Evolutionary conservation across 2,329 filamentous ascomycete species (phyloP).

Genomic region (Penicillium concentricum): DNA sequence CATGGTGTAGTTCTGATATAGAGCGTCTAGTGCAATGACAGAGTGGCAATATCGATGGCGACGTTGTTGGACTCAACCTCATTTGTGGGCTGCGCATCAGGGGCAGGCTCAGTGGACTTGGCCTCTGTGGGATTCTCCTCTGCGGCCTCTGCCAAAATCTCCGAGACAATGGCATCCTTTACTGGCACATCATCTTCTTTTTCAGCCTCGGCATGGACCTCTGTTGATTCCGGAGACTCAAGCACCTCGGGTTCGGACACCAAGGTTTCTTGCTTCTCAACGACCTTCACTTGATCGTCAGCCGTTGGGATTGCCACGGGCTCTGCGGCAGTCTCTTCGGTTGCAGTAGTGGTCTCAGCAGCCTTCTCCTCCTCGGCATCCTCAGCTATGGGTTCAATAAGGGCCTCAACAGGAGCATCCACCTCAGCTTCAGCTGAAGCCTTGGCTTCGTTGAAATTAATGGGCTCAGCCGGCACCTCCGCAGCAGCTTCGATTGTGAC

Average conservation of each 20-base stretch:
- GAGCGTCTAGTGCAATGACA: conserved; percentile 22
- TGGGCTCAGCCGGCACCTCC: background rate
- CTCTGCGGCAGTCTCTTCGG: background rate
- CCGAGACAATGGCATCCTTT: background rate
- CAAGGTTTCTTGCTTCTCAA: background rate
- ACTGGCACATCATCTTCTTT: background rate
- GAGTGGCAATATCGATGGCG: conserved; percentile 28
- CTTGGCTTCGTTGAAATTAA: background rate
- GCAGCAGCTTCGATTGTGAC: background rate
- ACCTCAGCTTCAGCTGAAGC: background rate
- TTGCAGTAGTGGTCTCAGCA: background rate
- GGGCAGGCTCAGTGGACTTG: background rate
- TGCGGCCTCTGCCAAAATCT: background rate
- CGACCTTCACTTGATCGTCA: background rate
- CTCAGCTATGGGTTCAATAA: background rate
- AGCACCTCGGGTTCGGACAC: background rate
- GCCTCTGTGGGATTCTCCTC: background rate
- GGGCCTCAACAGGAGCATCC: background rate
- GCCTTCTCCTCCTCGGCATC: background rate
- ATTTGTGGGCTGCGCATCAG: conserved; percentile 6
- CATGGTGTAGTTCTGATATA: background rate
- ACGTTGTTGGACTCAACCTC: conserved; percentile 19
- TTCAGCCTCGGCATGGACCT: background rate
- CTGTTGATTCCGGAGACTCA: background rate
- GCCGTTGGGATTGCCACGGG: background rate